A percentile compares a stretch with the other conserved stretches of the same genome.
Evolutionary conservation across 2,329 filamentous ascomycete genomes (phyloP).

Genomic region (Colletotrichum sansevieriae): DNA sequence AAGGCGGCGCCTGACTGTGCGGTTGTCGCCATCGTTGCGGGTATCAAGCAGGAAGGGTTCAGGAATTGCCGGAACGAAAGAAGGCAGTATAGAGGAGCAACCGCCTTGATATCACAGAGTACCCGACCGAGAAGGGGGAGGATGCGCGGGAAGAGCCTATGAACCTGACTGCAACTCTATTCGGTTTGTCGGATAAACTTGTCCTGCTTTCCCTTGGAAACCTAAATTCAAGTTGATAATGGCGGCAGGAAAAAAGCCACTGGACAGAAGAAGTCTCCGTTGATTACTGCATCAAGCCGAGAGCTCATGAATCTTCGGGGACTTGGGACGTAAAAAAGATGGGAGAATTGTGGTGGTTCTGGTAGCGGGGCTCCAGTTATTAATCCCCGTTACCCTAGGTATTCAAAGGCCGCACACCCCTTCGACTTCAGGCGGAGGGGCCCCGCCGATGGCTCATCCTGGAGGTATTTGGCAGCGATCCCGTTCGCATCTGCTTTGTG

Average conservation of each 20-base stretch:
- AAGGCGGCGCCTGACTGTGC: slow-evolving; percentile 68
- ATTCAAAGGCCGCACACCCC: slow-evolving; percentile 2
- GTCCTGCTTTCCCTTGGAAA: neutral
- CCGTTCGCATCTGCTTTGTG: slow-evolving; percentile 1
- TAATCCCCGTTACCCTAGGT: slow-evolving; percentile 1
- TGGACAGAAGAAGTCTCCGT: neutral
- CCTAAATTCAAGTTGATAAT: too few relatives aligned
- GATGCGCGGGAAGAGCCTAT: slow-evolving; percentile 5
- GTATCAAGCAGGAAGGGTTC: neutral
- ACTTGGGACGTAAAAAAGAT: slow-evolving; percentile 1
- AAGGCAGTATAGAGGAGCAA: neutral
- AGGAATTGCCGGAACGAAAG: neutral
- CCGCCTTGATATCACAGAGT: neutral
- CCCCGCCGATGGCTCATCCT: slow-evolving; percentile 4
- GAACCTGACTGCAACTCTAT: neutral
- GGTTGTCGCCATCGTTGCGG: slow-evolving; percentile 47
- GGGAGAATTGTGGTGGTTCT: slow-evolving; percentile 27
- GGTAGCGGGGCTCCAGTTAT: slow-evolving; percentile 36
- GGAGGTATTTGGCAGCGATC: neutral
- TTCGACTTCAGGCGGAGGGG: neutral
- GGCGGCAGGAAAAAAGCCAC: neutral
- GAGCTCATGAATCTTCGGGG: slow-evolving; percentile 16
- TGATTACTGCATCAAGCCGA: slow-evolving; percentile 24
- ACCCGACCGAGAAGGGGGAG: neutral
- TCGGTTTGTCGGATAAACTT: slow-evolving; percentile 23